Evolutionary conservation across 768 basidiomycete species (phyloP).

Genomic region (Lactarius hatsudake): DNA sequence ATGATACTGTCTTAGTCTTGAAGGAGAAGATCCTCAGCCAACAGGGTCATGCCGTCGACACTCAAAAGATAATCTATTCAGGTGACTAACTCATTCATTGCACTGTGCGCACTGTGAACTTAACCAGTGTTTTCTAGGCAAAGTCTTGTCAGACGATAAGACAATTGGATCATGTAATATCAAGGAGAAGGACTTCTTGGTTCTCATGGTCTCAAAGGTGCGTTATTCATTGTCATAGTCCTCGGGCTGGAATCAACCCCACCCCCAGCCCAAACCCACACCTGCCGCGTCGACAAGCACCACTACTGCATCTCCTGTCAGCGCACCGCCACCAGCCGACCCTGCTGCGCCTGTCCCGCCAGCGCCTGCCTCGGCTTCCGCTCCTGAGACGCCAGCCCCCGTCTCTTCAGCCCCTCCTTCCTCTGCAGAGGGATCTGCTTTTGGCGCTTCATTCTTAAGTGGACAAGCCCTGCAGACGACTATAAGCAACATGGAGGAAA

Average conservation of each 20-base stretch:
- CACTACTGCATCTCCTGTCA: slow-evolving; percentile 32
- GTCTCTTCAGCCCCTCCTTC: slow-evolving; percentile 34
- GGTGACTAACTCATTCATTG: slow-evolving; percentile 47
- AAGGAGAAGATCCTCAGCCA: slow-evolving; percentile 79
- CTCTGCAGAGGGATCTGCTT: slow-evolving; percentile 34
- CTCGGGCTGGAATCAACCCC: not conserved
- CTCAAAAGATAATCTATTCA: slow-evolving; percentile 94
- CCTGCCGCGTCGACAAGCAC: slow-evolving; percentile 36
- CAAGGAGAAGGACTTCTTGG: slow-evolving; percentile 98
- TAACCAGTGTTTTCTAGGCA: slow-evolving; percentile 52
- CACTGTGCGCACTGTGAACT: slow-evolving; percentile 14
- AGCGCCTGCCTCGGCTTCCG: slow-evolving; percentile 36
- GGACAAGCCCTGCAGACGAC: slow-evolving; percentile 75
- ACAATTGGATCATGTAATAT: slow-evolving; percentile 84
- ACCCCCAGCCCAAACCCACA: slow-evolving; percentile 53
- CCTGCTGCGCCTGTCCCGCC: slow-evolving; percentile 33
- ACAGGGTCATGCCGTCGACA: slow-evolving; percentile 69
- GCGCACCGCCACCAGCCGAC: slow-evolving; percentile 32
- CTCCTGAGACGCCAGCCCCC: slow-evolving; percentile 35
- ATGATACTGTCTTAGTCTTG: slow-evolving; percentile 71
- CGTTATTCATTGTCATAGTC: slow-evolving; percentile 20
- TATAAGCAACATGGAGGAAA: slow-evolving; percentile 82
- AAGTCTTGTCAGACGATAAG: slow-evolving; percentile 86
- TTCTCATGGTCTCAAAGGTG: slow-evolving; percentile 99
- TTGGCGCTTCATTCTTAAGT: slow-evolving; percentile 67